Conservation (phyloP, 495 filamentous ascomycete species). For the Tuber umbilicatum region DNA sequence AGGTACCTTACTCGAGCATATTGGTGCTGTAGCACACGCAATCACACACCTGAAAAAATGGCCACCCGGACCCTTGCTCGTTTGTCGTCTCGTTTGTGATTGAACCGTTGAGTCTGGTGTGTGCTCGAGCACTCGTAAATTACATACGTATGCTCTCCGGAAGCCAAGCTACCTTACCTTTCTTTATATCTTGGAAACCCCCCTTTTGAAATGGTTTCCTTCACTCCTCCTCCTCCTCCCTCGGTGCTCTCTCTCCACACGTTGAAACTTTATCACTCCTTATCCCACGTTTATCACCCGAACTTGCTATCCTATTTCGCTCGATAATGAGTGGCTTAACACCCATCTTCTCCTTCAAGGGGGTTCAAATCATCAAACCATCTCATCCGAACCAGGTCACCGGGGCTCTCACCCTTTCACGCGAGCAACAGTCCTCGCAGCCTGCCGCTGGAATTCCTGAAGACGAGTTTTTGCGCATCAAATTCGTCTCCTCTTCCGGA, state of each 20-base stretch:
- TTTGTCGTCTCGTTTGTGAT: neutral
- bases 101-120: neutral
- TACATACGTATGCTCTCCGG: neutral
- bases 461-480: constrained; percentile 30
- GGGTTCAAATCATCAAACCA: constrained; percentile 1
- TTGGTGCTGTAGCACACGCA: neutral
- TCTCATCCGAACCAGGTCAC: constrained; percentile 1
- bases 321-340: neutral
- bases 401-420: neutral
- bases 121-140: no score
- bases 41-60: neutral
- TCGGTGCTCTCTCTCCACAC: neutral
- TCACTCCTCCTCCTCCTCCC: neutral
- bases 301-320: neutral
- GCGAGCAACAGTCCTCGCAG: neutral
- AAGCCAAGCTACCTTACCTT: neutral
- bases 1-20: no score
- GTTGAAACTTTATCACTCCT: neutral
- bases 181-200: neutral
- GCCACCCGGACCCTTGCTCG: neutral
- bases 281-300: neutral
- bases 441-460: neutral
- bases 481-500: constrained; percentile 21
- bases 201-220: neutral
- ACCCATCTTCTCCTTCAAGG: neutral